Evolutionary conservation across 352 stramenopile genomes (phyloP).

Genomic region (Pythium myriotylum): DNA sequence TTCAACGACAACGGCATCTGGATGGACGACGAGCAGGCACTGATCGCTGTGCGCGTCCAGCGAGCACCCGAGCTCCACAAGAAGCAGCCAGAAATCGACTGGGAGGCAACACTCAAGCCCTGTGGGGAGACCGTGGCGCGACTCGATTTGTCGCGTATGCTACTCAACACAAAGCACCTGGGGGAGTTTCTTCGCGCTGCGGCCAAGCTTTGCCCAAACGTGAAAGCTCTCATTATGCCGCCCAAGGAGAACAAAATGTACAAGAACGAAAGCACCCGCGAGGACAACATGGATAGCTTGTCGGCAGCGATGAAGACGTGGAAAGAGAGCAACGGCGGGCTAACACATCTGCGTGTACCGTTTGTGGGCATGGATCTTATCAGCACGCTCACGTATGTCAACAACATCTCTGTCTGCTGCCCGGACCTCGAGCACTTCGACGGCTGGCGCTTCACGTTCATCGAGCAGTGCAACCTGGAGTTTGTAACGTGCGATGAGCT

Average conservation of each 20-base stretch:
- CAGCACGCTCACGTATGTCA: conserved; percentile 12
- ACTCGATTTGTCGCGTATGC: conserved; percentile 26
- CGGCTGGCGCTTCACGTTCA: conserved; percentile 27
- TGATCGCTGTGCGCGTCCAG: conserved; percentile 18
- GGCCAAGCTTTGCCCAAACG: conserved; percentile 15
- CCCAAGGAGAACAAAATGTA: conserved; percentile 11
- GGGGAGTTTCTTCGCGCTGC: conserved; percentile 16
- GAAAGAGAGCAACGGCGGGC: conserved; percentile 18
- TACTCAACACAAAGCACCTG: conserved; percentile 23
- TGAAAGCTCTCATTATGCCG: conserved; percentile 28
- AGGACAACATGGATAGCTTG: conserved; percentile 19
- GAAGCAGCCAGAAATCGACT: conserved; percentile 26
- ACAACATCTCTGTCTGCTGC: conserved; percentile 18
- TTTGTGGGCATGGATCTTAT: conserved; percentile 17
- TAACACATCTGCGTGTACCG: conserved; percentile 22
- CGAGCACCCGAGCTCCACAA: conserved; percentile 9
- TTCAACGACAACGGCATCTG: conserved; percentile 20
- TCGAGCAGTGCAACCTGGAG: conserved; percentile 22
- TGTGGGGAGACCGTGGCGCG: conserved; percentile 7
- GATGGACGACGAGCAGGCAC: conserved; percentile 18
- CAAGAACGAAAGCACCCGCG: conserved; percentile 13
- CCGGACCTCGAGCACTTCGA: conserved; percentile 29
- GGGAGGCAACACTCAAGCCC: conserved; percentile 22
- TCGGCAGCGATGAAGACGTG: conserved; percentile 27
- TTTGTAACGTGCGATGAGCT: conserved; percentile 23